Evolutionary conservation across 352 stramenopile genomes (phyloP).

Genomic region (Poterioochromonas sp.): DNA sequence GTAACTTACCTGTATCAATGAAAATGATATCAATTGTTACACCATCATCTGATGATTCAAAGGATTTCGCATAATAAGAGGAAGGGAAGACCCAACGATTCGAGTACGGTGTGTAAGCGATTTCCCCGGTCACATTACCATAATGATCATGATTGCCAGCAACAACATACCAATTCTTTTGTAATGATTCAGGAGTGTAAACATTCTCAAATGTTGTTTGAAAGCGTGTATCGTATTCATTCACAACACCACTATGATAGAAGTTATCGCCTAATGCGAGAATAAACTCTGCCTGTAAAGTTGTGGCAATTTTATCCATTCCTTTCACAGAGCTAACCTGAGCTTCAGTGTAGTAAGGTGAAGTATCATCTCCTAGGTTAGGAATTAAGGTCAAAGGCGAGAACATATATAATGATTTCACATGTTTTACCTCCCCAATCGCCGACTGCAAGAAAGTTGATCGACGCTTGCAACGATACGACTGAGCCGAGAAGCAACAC

Average conservation of each 20-base stretch:
- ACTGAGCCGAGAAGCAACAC: too few species aligned
- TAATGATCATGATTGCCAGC: constrained; percentile 35
- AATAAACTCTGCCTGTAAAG: background rate
- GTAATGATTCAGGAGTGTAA: constrained; percentile 12
- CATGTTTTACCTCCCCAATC: constrained; percentile 32
- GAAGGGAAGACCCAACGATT: constrained; percentile 28
- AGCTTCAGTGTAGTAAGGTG: constrained; percentile 3
- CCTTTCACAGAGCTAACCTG: background rate
- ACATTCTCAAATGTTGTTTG: background rate
- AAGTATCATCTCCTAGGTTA: background rate
- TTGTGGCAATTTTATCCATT: constrained; percentile 9
- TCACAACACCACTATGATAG: background rate
- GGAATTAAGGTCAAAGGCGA: background rate
- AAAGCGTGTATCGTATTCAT: background rate
- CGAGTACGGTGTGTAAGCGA: constrained; percentile 4
- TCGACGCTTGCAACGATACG: too few species aligned
- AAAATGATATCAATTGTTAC: constrained; percentile 32
- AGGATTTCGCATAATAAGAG: constrained; percentile 26
- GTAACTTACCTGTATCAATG: constrained; percentile 33
- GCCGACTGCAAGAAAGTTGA: constrained; percentile 26
- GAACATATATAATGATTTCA: background rate
- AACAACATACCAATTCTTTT: constrained; percentile 23
- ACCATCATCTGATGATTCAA: background rate
- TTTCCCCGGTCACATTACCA: constrained; percentile 34
- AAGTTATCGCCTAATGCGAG: constrained; percentile 34